Conservation (phyloP, 805 yeast genomes). For the Zygosaccharomyces gambellarensis region DNA sequence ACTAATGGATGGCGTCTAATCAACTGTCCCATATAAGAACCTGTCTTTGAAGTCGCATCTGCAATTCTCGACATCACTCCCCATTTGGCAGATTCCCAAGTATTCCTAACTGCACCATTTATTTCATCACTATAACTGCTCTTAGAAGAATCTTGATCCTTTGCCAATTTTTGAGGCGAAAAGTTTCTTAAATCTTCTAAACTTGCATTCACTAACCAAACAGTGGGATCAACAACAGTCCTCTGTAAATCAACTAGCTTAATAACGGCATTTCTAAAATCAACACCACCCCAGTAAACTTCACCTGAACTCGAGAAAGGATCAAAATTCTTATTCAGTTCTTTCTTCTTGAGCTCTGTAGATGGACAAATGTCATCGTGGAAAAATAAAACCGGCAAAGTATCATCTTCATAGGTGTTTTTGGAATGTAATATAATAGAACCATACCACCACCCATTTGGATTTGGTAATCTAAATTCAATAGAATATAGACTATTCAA, state of each 20-base stretch:
- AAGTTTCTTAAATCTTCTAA: slow-evolving; percentile 40
- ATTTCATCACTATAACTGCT: slow-evolving; percentile 2
- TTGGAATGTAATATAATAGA: slow-evolving; percentile 70
- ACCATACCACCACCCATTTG: slow-evolving; percentile 86
- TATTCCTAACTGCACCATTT: slow-evolving; percentile 20
- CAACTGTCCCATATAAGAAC: slow-evolving; percentile 21
- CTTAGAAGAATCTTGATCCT: not conserved
- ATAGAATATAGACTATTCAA: slow-evolving; percentile 65
- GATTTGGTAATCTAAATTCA: slow-evolving; percentile 76
- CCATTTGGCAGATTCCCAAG: slow-evolving; percentile 63
- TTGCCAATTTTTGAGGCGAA: slow-evolving; percentile 15
- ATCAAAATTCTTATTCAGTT: slow-evolving; percentile 61
- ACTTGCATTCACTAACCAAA: slow-evolving; percentile 75
- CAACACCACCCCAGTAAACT: slow-evolving; percentile 89
- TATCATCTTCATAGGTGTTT: slow-evolving; percentile 40
- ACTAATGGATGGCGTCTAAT: slow-evolving; percentile 30
- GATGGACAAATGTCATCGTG: slow-evolving; percentile 86
- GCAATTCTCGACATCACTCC: slow-evolving; percentile 80
- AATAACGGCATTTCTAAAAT: slow-evolving; percentile 55
- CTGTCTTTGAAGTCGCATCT: slow-evolving; percentile 49
- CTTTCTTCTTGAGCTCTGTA: slow-evolving; percentile 56
- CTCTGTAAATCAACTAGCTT: slow-evolving; percentile 57
- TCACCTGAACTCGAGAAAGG: slow-evolving; percentile 57
- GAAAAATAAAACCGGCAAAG: slow-evolving; percentile 80
- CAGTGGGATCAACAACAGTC: slow-evolving; percentile 66